Evolutionary conservation across 2,329 filamentous ascomycete genomes (phyloP).

Genomic region (Claviceps sp.): DNA sequence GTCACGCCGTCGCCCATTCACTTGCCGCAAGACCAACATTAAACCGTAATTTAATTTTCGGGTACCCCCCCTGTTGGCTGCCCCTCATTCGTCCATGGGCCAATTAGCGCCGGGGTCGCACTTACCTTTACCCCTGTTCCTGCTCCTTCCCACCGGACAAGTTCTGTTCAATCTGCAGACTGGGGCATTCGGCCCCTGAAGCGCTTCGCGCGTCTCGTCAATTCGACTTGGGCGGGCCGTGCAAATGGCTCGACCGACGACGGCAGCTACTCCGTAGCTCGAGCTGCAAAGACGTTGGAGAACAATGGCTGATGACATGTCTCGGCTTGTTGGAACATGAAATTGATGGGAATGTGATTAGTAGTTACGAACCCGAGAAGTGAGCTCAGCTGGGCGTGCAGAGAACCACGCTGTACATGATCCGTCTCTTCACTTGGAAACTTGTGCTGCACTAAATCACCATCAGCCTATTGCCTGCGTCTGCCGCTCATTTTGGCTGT

Average conservation of each 20-base stretch:
- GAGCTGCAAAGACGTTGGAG: background rate
- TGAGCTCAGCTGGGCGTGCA: background rate
- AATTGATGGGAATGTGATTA: background rate
- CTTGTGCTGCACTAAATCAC: background rate
- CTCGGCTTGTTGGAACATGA: background rate
- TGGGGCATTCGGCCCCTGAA: background rate
- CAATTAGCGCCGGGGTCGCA: background rate
- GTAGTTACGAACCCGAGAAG: background rate
- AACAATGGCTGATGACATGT: background rate
- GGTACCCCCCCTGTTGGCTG: background rate
- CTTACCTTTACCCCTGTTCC: background rate
- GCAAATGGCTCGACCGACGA: too few relatives aligned
- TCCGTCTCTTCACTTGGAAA: background rate
- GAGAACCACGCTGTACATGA: background rate
- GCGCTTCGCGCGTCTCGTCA: background rate
- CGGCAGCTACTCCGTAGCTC: too few relatives aligned
- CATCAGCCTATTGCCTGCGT: background rate
- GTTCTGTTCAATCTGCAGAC: too few relatives aligned
- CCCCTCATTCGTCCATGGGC: background rate
- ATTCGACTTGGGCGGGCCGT: too few relatives aligned
- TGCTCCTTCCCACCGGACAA: too few relatives aligned
- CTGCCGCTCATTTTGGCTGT: background rate
- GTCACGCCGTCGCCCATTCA: background rate
- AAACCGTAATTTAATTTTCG: background rate
- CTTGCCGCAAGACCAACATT: background rate